Evolutionary conservation across 495 filamentous ascomycete genomes (phyloP).

Genomic region (Glonium stellatum): DNA sequence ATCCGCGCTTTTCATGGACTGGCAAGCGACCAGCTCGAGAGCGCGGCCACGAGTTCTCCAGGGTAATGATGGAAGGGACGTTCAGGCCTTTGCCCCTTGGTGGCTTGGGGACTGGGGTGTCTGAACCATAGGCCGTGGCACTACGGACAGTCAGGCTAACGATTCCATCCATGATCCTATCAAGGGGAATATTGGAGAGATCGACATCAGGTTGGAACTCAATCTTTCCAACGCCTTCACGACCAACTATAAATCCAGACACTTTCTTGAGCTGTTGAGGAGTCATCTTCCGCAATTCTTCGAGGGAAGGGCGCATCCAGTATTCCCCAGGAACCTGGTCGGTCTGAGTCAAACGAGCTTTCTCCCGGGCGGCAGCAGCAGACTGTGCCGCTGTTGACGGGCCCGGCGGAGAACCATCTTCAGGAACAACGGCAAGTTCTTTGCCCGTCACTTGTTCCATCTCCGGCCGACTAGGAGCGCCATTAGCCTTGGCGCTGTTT

Average conservation of each 20-base stretch:
- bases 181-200: slow-evolving; percentile 61
- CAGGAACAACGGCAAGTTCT: slow-evolving; percentile 71
- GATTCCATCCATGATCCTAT: slow-evolving; percentile 63
- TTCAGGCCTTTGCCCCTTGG: slow-evolving; percentile 80
- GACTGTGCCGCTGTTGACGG: slow-evolving; percentile 7
- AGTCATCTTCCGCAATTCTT: slow-evolving; percentile 67
- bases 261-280: slow-evolving; percentile 65
- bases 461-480: slow-evolving; percentile 47
- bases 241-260: slow-evolving; percentile 68
- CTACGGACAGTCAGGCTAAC: slow-evolving; percentile 66
- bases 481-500: slow-evolving; percentile 43
- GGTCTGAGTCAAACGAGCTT: slow-evolving; percentile 18
- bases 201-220: slow-evolving; percentile 66
- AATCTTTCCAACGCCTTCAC: slow-evolving; percentile 69
- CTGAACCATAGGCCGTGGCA: slow-evolving; percentile 78
- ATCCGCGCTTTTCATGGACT: slow-evolving; percentile 43
- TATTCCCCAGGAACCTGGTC: slow-evolving; percentile 67
- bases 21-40: slow-evolving; percentile 52
- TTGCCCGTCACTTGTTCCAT: slow-evolving; percentile 68
- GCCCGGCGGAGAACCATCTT: slow-evolving; percentile 47
- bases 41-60: slow-evolving; percentile 88
- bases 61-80: slow-evolving; percentile 72
- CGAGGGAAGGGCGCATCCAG: slow-evolving; percentile 69
- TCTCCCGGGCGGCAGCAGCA: slow-evolving; percentile 16
- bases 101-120: slow-evolving; percentile 55